A percentile compares a stretch with the other conserved stretches of the same genome.
Evolutionary conservation across 257 asterid species (phyloP).

Genomic region (Solanum pimpinellifolium): DNA sequence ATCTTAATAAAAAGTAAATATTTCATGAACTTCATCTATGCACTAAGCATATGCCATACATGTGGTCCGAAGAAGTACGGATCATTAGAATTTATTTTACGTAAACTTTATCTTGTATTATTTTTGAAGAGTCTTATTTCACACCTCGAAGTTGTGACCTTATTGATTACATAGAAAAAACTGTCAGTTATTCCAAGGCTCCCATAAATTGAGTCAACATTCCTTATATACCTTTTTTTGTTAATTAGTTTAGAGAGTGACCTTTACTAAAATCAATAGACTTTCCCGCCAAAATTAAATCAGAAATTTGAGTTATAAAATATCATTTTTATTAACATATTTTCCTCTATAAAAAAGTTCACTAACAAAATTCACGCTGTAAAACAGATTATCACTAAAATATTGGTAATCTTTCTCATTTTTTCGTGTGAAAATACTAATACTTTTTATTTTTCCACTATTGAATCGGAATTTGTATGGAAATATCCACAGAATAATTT

Average conservation of each 20-base stretch:
- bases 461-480: too few relatives aligned
- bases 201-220: not conserved
- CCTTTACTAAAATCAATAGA: not conserved
- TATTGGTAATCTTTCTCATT: too few relatives aligned
- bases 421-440: not conserved
- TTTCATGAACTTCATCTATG: not conserved
- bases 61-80: not conserved
- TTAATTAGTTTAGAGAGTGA: not conserved
- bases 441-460: too few relatives aligned
- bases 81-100: not conserved
- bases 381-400: too few relatives aligned
- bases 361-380: not conserved
- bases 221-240: not conserved
- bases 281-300: not conserved
- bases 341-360: too few relatives aligned
- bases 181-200: not conserved
- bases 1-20: not conserved
- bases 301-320: not conserved
- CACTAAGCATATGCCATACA: not conserved
- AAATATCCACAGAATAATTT: too few relatives aligned
- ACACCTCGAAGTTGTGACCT: not conserved
- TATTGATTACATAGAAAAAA: too few relatives aligned
- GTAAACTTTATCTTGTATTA: too few relatives aligned
- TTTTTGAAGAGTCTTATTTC: not conserved
- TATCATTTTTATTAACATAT: too few relatives aligned